phyloP scores from a whole-genome alignment of 2,329 filamentous ascomycete species.

The Talaromyces piceae region DNA sequence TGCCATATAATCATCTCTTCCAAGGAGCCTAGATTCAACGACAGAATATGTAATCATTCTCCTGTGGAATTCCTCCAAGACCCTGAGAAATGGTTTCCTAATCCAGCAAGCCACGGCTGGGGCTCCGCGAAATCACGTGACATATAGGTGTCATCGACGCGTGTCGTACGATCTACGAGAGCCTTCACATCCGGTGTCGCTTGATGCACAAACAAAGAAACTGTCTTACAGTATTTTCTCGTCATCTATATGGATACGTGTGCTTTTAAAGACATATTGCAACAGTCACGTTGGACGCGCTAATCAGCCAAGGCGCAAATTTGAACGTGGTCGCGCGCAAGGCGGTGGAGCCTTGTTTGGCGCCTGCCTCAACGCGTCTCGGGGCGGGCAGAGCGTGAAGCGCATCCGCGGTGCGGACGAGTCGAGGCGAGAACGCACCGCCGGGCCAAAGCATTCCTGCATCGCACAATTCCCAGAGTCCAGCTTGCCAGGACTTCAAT shows the following conservation, averaged over 20 bases:
- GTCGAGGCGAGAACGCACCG: conserved; percentile 11
- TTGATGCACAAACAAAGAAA: neutral
- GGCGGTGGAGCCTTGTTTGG: conserved; percentile 10
- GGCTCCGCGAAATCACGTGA: neutral
- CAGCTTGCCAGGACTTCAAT: conserved; percentile 3
- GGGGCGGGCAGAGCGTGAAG: conserved; percentile 13
- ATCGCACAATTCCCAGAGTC: conserved; percentile 1
- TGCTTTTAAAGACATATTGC: neutral
- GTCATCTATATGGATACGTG: too few species aligned
- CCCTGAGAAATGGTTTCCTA: neutral
- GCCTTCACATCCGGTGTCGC: neutral
- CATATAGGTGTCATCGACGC: neutral
- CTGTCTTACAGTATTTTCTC: neutral
- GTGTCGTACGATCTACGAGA: neutral
- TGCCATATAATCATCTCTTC: too few species aligned
- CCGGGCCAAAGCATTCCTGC: conserved; percentile 9
- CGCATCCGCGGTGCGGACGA: conserved; percentile 12
- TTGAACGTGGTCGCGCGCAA: conserved; percentile 6
- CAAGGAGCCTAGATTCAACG: too few species aligned
- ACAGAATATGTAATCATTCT: neutral
- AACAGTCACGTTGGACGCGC: neutral
- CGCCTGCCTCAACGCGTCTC: conserved; percentile 13
- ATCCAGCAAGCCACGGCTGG: neutral
- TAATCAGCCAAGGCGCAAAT: neutral
- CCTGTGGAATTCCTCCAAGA: neutral